Base-by-base conservation (phyloP, 805 yeast genomes). In the Candida suzukii region DNA sequence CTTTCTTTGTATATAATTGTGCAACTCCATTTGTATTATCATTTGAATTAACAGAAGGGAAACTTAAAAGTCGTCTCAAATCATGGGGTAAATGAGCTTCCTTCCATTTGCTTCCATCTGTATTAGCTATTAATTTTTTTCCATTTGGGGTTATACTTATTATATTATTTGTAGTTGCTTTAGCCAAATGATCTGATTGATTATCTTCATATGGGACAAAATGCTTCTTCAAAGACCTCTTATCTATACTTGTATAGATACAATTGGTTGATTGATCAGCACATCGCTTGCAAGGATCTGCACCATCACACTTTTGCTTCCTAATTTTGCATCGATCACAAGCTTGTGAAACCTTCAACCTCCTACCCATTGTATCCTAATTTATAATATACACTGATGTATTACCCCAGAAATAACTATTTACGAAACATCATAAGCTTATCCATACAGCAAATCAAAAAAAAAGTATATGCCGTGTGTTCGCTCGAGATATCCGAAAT, bases 271-370 rank as follows among this genome's bases (percentile, higher is more conserved):
- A 52, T 45, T 47, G 39, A 5, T 30, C 6, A 7, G 7, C 11
- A 37, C 51, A 48, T 18, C 42, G 36, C 13, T 39, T 30, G 24
- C 51, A 48, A 9, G 46, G 44, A 16, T 28, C 39, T 30, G 49
- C 47, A 12, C 43, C 39, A 37, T 47, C 36, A 37, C 52, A 48
- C 38, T 50, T 54, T 13, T 47, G 45, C 45, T 71, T 71, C 31
- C 74, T 50, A 38, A 59, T 62, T 53, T 68, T 69, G 55, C 76
- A 71, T 39, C 56, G 54, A 46, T 71, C 74, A 46, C 76, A 71
- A 9, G 76, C 76, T 44, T 63, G 59, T 1, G 74, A 67, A 18
- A 69, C 71, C 42, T 71, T 69, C 49, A 27, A 9, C 13, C 30
- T 27, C 30, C 16, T 68, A 10, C n/a, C 30, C n/a, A n/a, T n/a